Percentiles rank a stretch among this genome's conserved stretches.
phyloP scores from a whole-genome alignment of 345 rosid species.

The Heritiera littoralis region DNA sequence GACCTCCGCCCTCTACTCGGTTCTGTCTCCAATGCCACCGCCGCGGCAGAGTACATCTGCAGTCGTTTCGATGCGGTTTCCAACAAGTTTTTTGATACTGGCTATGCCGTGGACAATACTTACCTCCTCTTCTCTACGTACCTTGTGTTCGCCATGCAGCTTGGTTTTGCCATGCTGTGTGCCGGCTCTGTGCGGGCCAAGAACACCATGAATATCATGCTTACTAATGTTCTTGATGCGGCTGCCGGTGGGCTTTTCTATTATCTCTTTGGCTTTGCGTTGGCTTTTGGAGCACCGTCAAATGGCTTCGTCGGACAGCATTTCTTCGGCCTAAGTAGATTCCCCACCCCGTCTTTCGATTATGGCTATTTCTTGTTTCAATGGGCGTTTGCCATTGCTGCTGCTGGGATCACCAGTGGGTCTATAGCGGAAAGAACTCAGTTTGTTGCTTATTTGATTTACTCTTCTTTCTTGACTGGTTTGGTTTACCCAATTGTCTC shows the following conservation, averaged over 20 bases:
- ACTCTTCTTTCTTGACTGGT: too few species aligned
- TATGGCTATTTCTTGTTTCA: conserved; percentile 31
- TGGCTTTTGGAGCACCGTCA: conserved; percentile 50
- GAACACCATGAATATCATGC: conserved; percentile 63
- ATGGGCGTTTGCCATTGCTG: conserved; percentile 63
- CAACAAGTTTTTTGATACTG: conserved; percentile 39
- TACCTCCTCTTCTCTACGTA: conserved; percentile 60
- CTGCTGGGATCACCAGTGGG: conserved; percentile 60
- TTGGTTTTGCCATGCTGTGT: conserved; percentile 58
- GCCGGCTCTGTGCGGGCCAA: conserved; percentile 60
- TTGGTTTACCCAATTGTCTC: background rate
- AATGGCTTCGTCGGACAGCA: conserved; percentile 55
- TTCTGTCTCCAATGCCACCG: conserved; percentile 30
- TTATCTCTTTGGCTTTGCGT: conserved; percentile 57
- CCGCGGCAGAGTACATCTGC: conserved; percentile 52
- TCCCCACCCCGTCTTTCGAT: too few species aligned
- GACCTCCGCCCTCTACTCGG: conserved; percentile 40
- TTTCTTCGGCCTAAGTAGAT: conserved; percentile 31
- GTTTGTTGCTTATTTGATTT: conserved; percentile 18
- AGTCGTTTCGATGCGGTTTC: conserved; percentile 33
- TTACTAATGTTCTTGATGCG: conserved; percentile 59
- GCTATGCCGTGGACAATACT: conserved; percentile 49
- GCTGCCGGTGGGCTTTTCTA: conserved; percentile 57
- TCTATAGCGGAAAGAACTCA: conserved; percentile 62
- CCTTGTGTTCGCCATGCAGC: conserved; percentile 58